These are phyloP conservation scores for Durio zibethinus DNA, from an alignment of 345 rosid species.

Conservation along the genomic window DNA sequence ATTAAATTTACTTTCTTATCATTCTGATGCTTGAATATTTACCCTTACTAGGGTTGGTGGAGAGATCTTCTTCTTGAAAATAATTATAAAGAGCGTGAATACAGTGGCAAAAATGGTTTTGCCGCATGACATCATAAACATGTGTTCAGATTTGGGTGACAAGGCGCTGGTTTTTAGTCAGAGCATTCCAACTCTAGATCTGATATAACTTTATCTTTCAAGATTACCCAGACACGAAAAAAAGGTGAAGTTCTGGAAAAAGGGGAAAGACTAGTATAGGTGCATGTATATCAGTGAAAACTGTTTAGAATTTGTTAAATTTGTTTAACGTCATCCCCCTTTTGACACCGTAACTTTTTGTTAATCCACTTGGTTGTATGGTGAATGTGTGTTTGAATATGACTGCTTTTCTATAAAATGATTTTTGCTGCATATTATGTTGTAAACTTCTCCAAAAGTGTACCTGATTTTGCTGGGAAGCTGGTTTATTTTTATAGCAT, in stretches of 20 bases:
- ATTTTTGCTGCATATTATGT: not conserved
- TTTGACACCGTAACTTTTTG: not conserved
- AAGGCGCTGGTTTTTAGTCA: slow-evolving; percentile 96
- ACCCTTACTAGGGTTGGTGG: slow-evolving; percentile 86
- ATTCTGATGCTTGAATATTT: slow-evolving; percentile 2
- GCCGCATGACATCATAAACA: slow-evolving; percentile 80
- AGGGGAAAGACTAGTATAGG: slow-evolving; percentile 99
- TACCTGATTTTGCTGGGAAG: slow-evolving; percentile 9
- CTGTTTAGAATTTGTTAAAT: not conserved
- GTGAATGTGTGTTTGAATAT: not conserved
- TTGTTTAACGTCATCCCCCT: not conserved
- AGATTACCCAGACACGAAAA: slow-evolving; percentile 68
- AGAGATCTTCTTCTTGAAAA: slow-evolving; percentile 77
- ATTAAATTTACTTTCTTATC: not conserved
- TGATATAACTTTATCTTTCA: slow-evolving; percentile 89
- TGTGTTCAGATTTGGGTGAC: slow-evolving; percentile 74
- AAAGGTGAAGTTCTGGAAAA: slow-evolving; percentile 85
- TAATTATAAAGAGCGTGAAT: slow-evolving; percentile 62
- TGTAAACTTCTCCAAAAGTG: not conserved
- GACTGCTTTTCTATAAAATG: not conserved
- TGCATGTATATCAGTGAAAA: slow-evolving; percentile 31
- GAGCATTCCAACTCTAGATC: slow-evolving; percentile 97
- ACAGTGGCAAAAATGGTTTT: slow-evolving; percentile 98
- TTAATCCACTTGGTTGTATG: not conserved
- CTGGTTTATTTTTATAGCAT: not conserved